A percentile compares a stretch with the other conserved stretches of the same genome.
phyloP scores from a whole-genome alignment of 257 asterid species.

The Forsythia viridissima region DNA sequence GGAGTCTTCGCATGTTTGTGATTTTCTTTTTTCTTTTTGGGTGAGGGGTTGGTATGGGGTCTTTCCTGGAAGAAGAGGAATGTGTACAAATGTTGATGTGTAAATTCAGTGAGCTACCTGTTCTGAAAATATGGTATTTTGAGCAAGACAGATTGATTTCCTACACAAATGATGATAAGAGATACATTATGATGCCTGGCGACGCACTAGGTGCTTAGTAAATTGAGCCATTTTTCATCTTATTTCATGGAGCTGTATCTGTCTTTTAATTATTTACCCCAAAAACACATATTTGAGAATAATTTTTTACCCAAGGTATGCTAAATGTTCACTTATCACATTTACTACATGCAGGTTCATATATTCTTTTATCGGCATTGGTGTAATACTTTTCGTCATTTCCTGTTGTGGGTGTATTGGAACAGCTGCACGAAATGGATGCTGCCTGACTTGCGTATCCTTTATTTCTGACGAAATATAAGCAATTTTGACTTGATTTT shows the following conservation, averaged over 20 bases:
- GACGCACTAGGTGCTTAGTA: not conserved
- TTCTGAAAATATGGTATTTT: not conserved
- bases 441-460: slow-evolving; percentile 98
- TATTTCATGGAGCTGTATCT: not conserved
- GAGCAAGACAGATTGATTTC: not conserved
- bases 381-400: slow-evolving; percentile 64
- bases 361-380: slow-evolving; percentile 77
- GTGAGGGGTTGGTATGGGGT: not conserved
- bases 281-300: not conserved
- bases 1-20: not conserved
- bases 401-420: slow-evolving; percentile 96
- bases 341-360: slow-evolving; percentile 75
- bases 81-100: not conserved
- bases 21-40: not conserved
- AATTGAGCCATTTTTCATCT: not conserved
- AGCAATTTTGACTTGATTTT: not conserved
- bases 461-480: slow-evolving; percentile 16
- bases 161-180: not conserved
- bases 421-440: slow-evolving; percentile 67
- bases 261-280: not conserved
- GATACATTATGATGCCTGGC: not conserved
- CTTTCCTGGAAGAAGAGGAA: not conserved
- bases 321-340: slow-evolving; percentile 16
- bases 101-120: not conserved
- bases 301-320: not conserved